These are phyloP conservation scores for Xylogone sp. DNA, from an alignment of 2,329 filamentous ascomycete genomes.

Conservation along the genomic window DNA sequence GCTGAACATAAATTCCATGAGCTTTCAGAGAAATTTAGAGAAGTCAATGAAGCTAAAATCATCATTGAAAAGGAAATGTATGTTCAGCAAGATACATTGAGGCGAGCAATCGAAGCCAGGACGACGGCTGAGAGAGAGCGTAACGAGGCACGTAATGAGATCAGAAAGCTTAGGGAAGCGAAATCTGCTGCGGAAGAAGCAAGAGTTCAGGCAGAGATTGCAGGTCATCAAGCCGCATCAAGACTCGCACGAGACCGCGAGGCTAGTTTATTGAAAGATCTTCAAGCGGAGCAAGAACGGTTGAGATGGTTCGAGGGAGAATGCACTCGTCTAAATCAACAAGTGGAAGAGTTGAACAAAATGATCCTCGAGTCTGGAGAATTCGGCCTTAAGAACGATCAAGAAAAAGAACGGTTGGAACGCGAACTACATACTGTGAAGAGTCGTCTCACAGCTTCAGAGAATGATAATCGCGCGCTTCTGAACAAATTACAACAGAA, in stretches of 20 bases:
- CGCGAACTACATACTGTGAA: conserved; percentile 88
- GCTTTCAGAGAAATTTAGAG: conserved; percentile 80
- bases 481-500: conserved; percentile 97
- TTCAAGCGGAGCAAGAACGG: conserved; percentile 74
- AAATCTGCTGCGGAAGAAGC: conserved; percentile 85
- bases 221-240: conserved; percentile 75
- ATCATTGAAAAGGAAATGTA: conserved; percentile 98
- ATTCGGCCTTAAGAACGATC: conserved; percentile 85
- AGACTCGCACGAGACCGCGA: conserved; percentile 78
- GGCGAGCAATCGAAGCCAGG: conserved; percentile 79
- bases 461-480: conserved; percentile 93
- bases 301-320: conserved; percentile 78
- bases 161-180: conserved; percentile 76
- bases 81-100: conserved; percentile 85
- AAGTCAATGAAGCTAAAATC: conserved; percentile 90
- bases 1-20: conserved; percentile 83
- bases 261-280: conserved; percentile 69
- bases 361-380: conserved; percentile 85
- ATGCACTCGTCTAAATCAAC: conserved; percentile 67
- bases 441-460: conserved; percentile 82
- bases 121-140: conserved; percentile 79
- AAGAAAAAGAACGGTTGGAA: conserved; percentile 90
- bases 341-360: conserved; percentile 83
- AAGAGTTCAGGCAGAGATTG: conserved; percentile 74
- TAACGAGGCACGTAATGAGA: conserved; percentile 82